These are phyloP conservation scores for Daldinia grandis DNA, from an alignment of 495 filamentous ascomycete species.

Conservation along the genomic window DNA sequence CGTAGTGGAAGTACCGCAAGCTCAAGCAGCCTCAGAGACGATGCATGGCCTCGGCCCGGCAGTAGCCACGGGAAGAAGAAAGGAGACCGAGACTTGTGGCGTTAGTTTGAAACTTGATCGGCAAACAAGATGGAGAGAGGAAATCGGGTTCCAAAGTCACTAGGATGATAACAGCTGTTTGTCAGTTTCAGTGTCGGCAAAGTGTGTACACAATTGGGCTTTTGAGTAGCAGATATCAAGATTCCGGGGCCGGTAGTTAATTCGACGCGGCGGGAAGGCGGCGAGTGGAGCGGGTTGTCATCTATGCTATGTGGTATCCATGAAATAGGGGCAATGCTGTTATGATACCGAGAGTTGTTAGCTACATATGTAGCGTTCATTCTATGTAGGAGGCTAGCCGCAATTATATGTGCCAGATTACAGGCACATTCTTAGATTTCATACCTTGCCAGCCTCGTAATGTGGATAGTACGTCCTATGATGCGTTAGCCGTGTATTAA, in stretches of 20 bases:
- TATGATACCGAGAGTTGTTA: background rate
- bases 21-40: slow-evolving; percentile 36
- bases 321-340: background rate
- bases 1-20: slow-evolving; percentile 27
- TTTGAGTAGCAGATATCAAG: background rate
- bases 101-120: slow-evolving; percentile 34
- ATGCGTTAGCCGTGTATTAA: background rate
- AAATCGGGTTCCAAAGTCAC: background rate
- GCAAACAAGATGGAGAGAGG: background rate
- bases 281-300: background rate
- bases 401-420: background rate
- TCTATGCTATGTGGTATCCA: background rate
- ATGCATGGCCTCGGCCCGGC: slow-evolving; percentile 55
- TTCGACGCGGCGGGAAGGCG: background rate
- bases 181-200: background rate
- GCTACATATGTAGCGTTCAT: background rate
- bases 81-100: slow-evolving; percentile 58
- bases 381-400: background rate
- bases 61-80: slow-evolving; percentile 53
- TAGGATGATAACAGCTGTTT: background rate
- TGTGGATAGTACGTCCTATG: background rate
- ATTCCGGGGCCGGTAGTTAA: background rate
- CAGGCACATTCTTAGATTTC: background rate
- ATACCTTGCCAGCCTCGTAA: background rate
- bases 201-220: background rate